Percentiles rank a stretch among this genome's conserved stretches.
Evolutionary conservation across 176 grass and related monocot genomes (phyloP).

Genomic region (Secale cereale): DNA sequence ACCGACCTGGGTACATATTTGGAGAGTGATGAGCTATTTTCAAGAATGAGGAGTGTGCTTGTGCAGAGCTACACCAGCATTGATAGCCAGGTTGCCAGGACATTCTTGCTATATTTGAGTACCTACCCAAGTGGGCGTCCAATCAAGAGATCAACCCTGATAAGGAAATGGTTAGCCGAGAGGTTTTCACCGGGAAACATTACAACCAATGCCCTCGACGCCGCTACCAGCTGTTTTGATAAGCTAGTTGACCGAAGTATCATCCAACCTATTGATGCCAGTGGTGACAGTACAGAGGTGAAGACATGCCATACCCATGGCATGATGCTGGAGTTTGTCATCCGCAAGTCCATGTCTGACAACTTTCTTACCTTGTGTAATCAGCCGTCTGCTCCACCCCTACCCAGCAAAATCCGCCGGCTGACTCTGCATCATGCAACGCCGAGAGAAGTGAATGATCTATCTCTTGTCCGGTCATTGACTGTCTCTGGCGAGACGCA

Average conservation of each 20-base stretch:
- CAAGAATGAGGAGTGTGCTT: not conserved
- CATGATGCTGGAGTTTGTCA: not conserved
- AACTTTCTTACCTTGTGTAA: not conserved
- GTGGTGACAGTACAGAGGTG: not conserved
- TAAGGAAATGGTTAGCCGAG: not conserved
- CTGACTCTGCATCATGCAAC: not conserved
- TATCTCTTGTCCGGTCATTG: not conserved
- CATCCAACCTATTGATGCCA: not conserved
- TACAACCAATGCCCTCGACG: accelerated
- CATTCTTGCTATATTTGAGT: not conserved
- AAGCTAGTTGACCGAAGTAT: not conserved
- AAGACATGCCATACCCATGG: not conserved
- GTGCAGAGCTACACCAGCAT: not conserved
- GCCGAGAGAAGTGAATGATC: not conserved
- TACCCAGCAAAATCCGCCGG: not conserved
- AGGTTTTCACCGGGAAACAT: accelerated
- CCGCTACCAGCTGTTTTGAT: not conserved
- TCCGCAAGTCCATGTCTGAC: not conserved
- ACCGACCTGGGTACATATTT: not conserved
- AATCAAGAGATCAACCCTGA: not conserved
- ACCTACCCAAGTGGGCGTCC: not conserved
- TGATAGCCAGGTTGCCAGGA: not conserved
- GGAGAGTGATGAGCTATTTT: not conserved
- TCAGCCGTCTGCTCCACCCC: accelerated
- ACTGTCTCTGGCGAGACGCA: not conserved